Percentiles rank a stretch among this genome's conserved stretches.
Conservation (phyloP, 2,329 filamentous ascomycete genomes). For the Aureobasidium leucospermi region DNA sequence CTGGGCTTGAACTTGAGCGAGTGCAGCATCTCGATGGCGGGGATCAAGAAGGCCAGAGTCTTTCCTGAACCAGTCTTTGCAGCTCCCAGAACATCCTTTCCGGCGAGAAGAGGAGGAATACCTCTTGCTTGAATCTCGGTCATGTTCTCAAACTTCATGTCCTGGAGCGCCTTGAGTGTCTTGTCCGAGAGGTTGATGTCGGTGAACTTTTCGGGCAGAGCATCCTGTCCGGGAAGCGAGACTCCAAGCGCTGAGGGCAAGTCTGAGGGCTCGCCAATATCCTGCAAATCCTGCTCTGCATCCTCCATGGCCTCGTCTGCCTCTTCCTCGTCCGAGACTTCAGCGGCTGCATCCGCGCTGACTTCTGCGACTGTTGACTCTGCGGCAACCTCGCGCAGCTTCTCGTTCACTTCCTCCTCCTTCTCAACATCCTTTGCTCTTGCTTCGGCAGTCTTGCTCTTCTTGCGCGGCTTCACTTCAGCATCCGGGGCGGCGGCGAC, state of each 20-base stretch:
- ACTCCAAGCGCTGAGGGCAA: constrained; percentile 51
- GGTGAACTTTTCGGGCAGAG: constrained; percentile 62
- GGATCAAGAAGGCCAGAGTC: constrained; percentile 89
- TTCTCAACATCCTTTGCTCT: constrained; percentile 27
- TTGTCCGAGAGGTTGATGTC: constrained; percentile 82
- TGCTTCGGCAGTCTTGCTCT: constrained; percentile 27
- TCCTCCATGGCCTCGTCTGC: constrained; percentile 26
- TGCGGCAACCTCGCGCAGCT: constrained; percentile 27
- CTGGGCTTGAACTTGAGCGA: constrained; percentile 88
- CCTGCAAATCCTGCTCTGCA: constrained; percentile 23
- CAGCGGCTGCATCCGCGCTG: constrained; percentile 30
- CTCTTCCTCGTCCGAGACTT: constrained; percentile 26
- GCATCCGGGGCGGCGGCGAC: not conserved
- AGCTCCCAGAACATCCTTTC: constrained; percentile 85
- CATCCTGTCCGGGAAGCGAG: constrained; percentile 51
- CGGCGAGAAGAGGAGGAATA: constrained; percentile 81
- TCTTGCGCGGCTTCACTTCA: constrained; percentile 33
- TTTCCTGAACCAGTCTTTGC: constrained; percentile 96
- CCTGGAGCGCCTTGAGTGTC: constrained; percentile 74
- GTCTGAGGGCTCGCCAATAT: constrained; percentile 36
- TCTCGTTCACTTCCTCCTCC: constrained; percentile 27
- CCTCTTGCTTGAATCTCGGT: constrained; percentile 85
- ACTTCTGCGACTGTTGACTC: constrained; percentile 21
- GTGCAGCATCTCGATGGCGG: constrained; percentile 86
- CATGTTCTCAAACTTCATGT: constrained; percentile 91